phyloP scores from a whole-genome alignment of 768 basidiomycete genomes.

The Termitomyces sp. region DNA sequence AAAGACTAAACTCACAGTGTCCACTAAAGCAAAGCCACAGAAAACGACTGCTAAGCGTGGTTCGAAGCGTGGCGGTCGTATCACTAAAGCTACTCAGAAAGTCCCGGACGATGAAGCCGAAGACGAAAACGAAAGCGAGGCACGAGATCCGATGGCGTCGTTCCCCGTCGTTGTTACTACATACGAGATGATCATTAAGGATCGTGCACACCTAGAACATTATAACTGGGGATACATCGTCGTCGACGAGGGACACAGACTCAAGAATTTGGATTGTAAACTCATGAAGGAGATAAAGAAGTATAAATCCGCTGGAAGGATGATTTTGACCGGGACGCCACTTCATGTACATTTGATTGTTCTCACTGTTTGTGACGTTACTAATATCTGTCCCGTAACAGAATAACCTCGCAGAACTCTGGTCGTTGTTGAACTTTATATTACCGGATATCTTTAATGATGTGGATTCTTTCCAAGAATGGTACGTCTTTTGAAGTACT shows the following conservation, averaged over 20 bases:
- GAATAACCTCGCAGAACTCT: slow-evolving; percentile 94
- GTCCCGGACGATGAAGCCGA: slow-evolving; percentile 1
- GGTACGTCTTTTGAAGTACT: slow-evolving; percentile 36
- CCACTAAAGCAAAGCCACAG: slow-evolving; percentile 9
- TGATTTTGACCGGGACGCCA: slow-evolving; percentile 95
- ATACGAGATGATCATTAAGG: slow-evolving; percentile 89
- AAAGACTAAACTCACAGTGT: slow-evolving; percentile 1
- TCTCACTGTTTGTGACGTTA: neutral
- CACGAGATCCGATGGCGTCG: slow-evolving; percentile 13
- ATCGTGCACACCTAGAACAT: slow-evolving; percentile 52
- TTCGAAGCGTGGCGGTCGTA: slow-evolving; percentile 11
- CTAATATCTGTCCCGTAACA: slow-evolving; percentile 25
- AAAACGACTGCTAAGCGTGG: slow-evolving; percentile 7
- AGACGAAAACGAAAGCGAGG: slow-evolving; percentile 12
- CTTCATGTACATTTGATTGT: slow-evolving; percentile 60
- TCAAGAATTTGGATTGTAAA: slow-evolving; percentile 93
- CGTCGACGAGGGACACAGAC: slow-evolving; percentile 91
- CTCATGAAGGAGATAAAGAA: slow-evolving; percentile 88
- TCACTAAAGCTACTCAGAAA: neutral
- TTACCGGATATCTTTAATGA: slow-evolving; percentile 92
- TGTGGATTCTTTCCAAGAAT: slow-evolving; percentile 84
- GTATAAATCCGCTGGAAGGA: slow-evolving; percentile 76
- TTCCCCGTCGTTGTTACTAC: slow-evolving; percentile 89
- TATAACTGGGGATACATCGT: slow-evolving; percentile 90
- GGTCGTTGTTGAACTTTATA: slow-evolving; percentile 94